Percentiles rank a stretch among this genome's conserved stretches.
Evolutionary conservation across 2,329 filamentous ascomycete species (phyloP).

Genomic region (Ceratocystis destructans): DNA sequence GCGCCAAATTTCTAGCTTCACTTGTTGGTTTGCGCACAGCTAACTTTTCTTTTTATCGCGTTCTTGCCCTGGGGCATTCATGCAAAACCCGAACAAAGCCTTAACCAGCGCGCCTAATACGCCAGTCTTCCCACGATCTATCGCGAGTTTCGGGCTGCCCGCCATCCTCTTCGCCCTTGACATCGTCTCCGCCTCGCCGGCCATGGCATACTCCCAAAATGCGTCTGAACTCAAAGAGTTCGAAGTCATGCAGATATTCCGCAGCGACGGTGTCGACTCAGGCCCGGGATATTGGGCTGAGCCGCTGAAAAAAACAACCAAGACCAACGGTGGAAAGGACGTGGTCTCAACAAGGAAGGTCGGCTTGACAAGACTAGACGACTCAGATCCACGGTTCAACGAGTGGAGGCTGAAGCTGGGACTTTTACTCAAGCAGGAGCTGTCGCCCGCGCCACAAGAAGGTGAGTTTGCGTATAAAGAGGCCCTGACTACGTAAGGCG

Average conservation of each 20-base stretch:
- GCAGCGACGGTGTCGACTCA: conserved; percentile 35
- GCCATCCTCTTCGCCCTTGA: background rate
- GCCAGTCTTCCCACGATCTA: background rate
- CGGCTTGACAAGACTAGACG: conserved; percentile 30
- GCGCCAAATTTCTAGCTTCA: background rate
- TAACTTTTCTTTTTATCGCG: too few species aligned
- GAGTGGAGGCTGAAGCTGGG: conserved; percentile 35
- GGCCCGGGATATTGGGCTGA: conserved; percentile 34
- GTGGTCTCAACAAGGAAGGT: conserved; percentile 26
- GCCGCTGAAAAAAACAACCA: conserved; percentile 21
- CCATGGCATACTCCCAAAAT: background rate
- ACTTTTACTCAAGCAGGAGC: conserved; percentile 34
- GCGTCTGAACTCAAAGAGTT: conserved; percentile 24
- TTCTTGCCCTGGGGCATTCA: too few species aligned
- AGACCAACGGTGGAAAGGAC: background rate
- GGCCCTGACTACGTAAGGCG: background rate
- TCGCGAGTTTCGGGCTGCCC: background rate
- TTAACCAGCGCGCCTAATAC: background rate
- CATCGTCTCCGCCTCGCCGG: background rate
- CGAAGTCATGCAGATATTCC: conserved; percentile 30
- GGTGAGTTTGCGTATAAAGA: conserved; percentile 16
- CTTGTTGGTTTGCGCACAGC: too few species aligned
- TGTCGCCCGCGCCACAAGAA: conserved; percentile 31
- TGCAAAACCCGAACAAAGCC: too few species aligned
- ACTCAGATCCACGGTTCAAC: conserved; percentile 32